These are phyloP conservation scores for Solanum peruvianum DNA, from an alignment of 257 asterid genomes.

Conservation along the genomic window DNA sequence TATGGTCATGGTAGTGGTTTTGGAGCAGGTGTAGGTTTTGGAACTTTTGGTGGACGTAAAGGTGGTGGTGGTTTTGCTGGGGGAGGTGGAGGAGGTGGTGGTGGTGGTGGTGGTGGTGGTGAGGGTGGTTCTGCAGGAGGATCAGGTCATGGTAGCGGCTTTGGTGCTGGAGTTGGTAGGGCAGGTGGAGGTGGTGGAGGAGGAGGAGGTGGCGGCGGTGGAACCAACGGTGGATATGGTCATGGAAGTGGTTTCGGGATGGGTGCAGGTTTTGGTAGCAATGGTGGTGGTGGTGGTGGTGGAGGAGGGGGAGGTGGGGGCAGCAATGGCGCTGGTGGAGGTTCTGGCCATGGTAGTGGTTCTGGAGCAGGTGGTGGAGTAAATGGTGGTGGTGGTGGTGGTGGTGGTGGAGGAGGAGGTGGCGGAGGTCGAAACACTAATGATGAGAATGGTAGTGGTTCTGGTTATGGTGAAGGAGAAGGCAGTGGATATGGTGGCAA, in stretches of 20 bases:
- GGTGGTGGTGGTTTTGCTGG: not conserved
- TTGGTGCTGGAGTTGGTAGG: not conserved
- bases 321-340: not conserved
- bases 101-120: not conserved
- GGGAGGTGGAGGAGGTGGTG: not conserved
- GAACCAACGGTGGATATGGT: not conserved
- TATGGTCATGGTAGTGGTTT: conserved; percentile 4
- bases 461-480: conserved; percentile 7
- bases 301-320: not conserved
- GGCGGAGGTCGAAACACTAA: not conserved
- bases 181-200: not conserved
- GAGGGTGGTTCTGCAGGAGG: not conserved
- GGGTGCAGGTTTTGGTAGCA: not conserved
- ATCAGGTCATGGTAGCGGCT: conserved; percentile 5
- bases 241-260: conserved; percentile 5
- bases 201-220: not conserved
- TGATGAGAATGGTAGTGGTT: not conserved
- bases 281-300: not conserved
- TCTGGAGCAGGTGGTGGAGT: not conserved
- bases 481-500: conserved; percentile 1
- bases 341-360: conserved; percentile 1
- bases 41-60: not conserved
- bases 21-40: conserved; percentile 3
- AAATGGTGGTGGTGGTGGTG: not conserved
- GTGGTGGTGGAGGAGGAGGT: not conserved